Conservation (phyloP, 2,329 filamentous ascomycete species). For the Claviceps quebecensis region DNA sequence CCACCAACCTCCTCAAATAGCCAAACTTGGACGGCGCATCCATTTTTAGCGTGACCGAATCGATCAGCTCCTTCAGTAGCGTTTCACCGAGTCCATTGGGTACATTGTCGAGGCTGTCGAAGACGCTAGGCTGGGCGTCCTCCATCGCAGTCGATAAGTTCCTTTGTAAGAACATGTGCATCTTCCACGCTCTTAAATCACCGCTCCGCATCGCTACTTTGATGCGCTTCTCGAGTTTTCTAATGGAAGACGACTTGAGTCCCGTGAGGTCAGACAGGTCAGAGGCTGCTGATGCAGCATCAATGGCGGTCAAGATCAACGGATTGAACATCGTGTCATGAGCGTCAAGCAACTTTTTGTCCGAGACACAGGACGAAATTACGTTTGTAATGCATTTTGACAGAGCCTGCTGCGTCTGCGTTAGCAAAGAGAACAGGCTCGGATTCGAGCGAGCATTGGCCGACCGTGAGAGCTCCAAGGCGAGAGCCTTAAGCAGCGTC, state of each 20-base stretch:
- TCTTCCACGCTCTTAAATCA: conserved; percentile 29
- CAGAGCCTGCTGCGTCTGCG: conserved; percentile 15
- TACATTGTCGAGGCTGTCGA: conserved; percentile 17
- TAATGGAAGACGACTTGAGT: conserved; percentile 18
- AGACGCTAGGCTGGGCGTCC: conserved; percentile 19
- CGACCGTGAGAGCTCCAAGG: conserved; percentile 15
- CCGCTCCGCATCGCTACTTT: conserved; percentile 20
- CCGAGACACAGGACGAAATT: conserved; percentile 14
- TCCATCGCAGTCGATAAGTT: conserved; percentile 20
- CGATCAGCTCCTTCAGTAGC: conserved; percentile 20
- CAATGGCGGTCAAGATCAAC: conserved; percentile 19
- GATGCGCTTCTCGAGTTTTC: conserved; percentile 23
- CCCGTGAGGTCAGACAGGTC: conserved; percentile 11
- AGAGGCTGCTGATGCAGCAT: conserved; percentile 15
- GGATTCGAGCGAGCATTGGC: conserved; percentile 13
- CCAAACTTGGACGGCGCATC: conserved; percentile 18
- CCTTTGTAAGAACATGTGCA: conserved; percentile 28
- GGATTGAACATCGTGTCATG: conserved; percentile 12
- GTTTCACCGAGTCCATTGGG: conserved; percentile 16
- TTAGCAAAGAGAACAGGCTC: conserved; percentile 12
- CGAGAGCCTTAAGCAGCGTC: conserved; percentile 22
- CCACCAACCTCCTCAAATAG: conserved; percentile 26
- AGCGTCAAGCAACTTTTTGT: conserved; percentile 17
- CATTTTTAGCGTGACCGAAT: conserved; percentile 19
- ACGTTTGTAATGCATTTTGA: conserved; percentile 14